Evolutionary conservation across 371 early-diverging fungal genomes (phyloP), one percentile per base, ranked within the genome.

Genomic region (Lichtheimia corymbifera): DNA sequence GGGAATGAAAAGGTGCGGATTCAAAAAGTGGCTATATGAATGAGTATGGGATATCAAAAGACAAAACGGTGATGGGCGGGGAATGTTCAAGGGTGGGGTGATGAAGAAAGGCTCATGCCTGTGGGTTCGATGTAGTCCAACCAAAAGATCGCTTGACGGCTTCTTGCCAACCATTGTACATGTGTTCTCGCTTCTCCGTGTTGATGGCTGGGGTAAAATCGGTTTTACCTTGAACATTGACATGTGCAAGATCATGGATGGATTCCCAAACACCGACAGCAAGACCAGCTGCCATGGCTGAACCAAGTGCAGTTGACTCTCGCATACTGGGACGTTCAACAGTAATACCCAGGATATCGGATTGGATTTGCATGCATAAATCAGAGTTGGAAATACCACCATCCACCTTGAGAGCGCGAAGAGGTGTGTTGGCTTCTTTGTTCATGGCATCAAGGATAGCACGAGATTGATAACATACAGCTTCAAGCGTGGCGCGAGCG

Each of bases 311-410:
- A 5, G 97, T 95, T 13, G 92, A 91, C 71, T 97, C 97, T 40
- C 88, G 80, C 94, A 95, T 96, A 49, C 71, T 69, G 0, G 97
- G 97, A 24, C 97, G 81, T 5, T 79, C 80, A 24, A 96, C 95
- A 28, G 81, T 73, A 54, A 95, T 91, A 11, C 91, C 91, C 45
- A 93, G 74, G 49, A 93, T 77, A 68, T 97, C 92, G 5, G 96
- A 86, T 74, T 96, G 95, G 56, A 95, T 79, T 73, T 96, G 95
- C 94, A 95, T 95, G 63, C 87, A 83, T 18, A 91, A 51, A 59
- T 94, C 92, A 15, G 94, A 93, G 73, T 91, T 91, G 52, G 93
- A 90, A 72, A 96, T 76, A 12, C 97, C 97, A n/a, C 97, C 96
- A 68, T 97, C 96, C 17, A 95, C 97, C 42, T 89, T 87, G 41